Evolutionary conservation across 2,329 filamentous ascomycete species (phyloP).

Genomic region (Westerdykella ornata): DNA sequence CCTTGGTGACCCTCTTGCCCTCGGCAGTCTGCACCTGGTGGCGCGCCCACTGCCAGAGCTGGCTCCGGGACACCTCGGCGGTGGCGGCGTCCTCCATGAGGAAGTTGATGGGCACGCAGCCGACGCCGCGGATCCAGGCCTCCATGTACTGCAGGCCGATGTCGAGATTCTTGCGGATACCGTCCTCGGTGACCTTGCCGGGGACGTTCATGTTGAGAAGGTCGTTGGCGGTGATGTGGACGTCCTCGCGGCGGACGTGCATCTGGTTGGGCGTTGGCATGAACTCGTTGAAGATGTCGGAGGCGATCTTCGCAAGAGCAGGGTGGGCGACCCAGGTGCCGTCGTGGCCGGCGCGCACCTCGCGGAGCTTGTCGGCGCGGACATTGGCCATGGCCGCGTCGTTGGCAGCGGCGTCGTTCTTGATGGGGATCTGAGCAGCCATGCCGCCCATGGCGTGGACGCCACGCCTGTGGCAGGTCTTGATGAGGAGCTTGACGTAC

Average conservation of each 20-base stretch:
- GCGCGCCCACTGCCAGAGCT: slow-evolving; percentile 94
- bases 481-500: slow-evolving; percentile 94
- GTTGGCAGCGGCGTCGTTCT: slow-evolving; percentile 85
- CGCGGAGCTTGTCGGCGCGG: slow-evolving; percentile 89
- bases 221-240: slow-evolving; percentile 77
- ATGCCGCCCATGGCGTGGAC: slow-evolving; percentile 99
- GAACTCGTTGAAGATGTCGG: slow-evolving; percentile 92
- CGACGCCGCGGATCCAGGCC: slow-evolving; percentile 89
- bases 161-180: slow-evolving; percentile 95
- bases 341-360: slow-evolving; percentile 91
- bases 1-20: slow-evolving; percentile 89
- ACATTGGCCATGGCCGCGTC: slow-evolving; percentile 91
- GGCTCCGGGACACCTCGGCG: slow-evolving; percentile 86
- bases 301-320: slow-evolving; percentile 78
- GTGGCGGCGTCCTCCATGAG: slow-evolving; percentile 98
- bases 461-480: slow-evolving; percentile 92
- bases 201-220: slow-evolving; percentile 98
- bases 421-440: slow-evolving; percentile 98
- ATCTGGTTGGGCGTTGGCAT: slow-evolving; percentile 99
- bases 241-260: slow-evolving; percentile 83
- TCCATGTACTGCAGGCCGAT: slow-evolving; percentile 98
- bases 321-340: slow-evolving; percentile 98
- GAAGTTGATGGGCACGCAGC: slow-evolving; percentile 96
- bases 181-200: slow-evolving; percentile 83
- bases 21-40: slow-evolving; percentile 69